phyloP scores from a whole-genome alignment of 768 basidiomycete species.

The Leccinellum luteum region DNA sequence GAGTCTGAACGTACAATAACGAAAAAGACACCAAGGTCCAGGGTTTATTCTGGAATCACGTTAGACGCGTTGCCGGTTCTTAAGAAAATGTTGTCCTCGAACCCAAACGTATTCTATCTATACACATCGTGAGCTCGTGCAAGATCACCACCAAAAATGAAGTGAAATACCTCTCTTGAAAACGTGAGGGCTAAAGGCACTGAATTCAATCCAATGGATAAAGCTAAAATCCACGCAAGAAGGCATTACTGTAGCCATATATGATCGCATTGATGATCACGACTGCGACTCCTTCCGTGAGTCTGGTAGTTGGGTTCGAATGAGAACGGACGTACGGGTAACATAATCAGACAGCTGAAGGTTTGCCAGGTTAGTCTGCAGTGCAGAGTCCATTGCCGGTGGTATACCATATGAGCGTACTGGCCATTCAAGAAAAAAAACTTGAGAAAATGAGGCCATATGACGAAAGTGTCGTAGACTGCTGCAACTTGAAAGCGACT shows the following conservation, averaged over 20 bases:
- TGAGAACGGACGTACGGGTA: not conserved
- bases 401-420: not conserved
- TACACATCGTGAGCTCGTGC: not conserved
- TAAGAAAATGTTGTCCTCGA: not conserved
- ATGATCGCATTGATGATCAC: not conserved
- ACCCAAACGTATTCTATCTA: constrained; percentile 19
- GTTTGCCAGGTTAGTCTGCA: not conserved
- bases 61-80: not conserved
- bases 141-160: not conserved
- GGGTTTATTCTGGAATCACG: not conserved
- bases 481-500: too few relatives aligned
- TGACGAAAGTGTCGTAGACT: too few relatives aligned
- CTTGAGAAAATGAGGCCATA: not conserved
- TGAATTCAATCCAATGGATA: not conserved
- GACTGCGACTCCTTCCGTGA: not conserved
- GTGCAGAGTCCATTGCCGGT: not conserved
- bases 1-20: constrained; percentile 6
- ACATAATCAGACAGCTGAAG: not conserved
- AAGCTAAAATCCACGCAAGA: not conserved
- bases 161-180: constrained; percentile 6
- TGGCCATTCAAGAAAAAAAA: not conserved
- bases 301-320: not conserved
- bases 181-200: constrained; percentile 7
- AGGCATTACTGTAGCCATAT: not conserved
- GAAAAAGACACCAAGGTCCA: constrained; percentile 14